Base-by-base conservation (phyloP, 2,329 filamentous ascomycete genomes). In the Amauroascus verrucosus region DNA sequence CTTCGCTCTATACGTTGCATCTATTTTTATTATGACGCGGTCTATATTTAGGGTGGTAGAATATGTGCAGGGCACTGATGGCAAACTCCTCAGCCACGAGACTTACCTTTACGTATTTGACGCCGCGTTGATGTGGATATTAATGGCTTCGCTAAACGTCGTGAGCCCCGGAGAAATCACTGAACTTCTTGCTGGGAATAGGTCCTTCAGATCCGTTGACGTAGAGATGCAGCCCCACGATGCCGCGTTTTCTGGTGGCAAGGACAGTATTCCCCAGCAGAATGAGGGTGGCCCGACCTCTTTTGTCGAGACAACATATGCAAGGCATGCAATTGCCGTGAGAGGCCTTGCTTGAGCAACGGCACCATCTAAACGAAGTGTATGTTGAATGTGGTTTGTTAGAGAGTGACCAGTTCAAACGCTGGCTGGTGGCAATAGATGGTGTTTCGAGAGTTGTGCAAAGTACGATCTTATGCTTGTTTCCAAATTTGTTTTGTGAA, bases 1-100 rank as follows among this genome's bases (percentile, higher is more conserved):
- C 7, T 65, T 65, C 47, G 63, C 57, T 1, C 52, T 64, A 2
- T 67, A 67, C 49, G 54, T 20, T 2, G 61, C 60, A 2, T 63
- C 64, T 16, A 28, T 59, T 1, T 58, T 69, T 5, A 65, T 69
- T 43, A 53, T 69, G 20, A 44, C 65, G 13, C 62, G 67, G 33
- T 65, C 63, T 0, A 53, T 70, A 8, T 69, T 66, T 51, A 61
- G 67, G 3, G 59, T 68, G 1, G 58, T 63, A 1, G 67, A 69
- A 53, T 69, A 64, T 37, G 56, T 61, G 2, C 57, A 65, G 48
- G 67, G 66, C 0, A 62, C 64, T 41, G 58, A 63, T 22, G 67
- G 67, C 0, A 63, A 56, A 26, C 56, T 69, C n/a, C 59, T 68
- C 55, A 55, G 48, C 1, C 58, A 58, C 16, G 67, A 69, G 57